These are phyloP conservation scores for Xerocomellus amylosporus DNA, from an alignment of 768 basidiomycete genomes.

Conservation along the genomic window DNA sequence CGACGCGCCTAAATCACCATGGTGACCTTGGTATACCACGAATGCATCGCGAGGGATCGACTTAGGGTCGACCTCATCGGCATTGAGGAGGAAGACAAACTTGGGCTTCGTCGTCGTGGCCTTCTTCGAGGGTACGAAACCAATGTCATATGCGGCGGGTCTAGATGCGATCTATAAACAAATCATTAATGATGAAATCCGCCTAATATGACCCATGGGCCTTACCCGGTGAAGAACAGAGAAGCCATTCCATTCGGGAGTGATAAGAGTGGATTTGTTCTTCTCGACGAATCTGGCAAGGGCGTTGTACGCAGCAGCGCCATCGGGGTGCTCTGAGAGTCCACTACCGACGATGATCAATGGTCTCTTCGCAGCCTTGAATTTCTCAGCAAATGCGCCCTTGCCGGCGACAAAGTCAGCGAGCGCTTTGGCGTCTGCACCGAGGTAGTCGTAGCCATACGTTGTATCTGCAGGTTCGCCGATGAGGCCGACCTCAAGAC, in stretches of 20 bases:
- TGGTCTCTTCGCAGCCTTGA: constrained; percentile 86
- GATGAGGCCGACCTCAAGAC: constrained; percentile 83
- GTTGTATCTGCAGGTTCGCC: constrained; percentile 90
- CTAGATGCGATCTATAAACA: constrained; percentile 75
- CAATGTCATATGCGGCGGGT: constrained; percentile 91
- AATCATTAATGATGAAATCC: neutral
- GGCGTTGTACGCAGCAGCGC: constrained; percentile 69
- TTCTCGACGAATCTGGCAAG: constrained; percentile 77
- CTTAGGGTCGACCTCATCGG: constrained; percentile 87
- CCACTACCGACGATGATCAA: constrained; percentile 92
- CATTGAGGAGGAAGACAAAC: constrained; percentile 95
- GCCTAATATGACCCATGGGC: neutral
- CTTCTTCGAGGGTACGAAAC: constrained; percentile 83
- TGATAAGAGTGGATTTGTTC: constrained; percentile 73
- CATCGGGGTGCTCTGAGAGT: constrained; percentile 81
- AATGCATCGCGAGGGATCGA: constrained; percentile 90
- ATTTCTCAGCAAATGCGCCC: constrained; percentile 77
- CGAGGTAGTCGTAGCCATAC: constrained; percentile 92
- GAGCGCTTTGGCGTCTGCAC: constrained; percentile 69
- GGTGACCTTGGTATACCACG: constrained; percentile 98
- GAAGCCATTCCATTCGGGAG: constrained; percentile 94
- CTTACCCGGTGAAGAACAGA: constrained; percentile 87
- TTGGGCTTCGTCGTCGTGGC: constrained; percentile 79
- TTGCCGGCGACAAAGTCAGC: constrained; percentile 77
- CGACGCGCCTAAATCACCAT: constrained; percentile 94